phyloP scores from a whole-genome alignment of 225 moss, liverwort and hornwort genomes.

The Takakia lepidozioides region DNA sequence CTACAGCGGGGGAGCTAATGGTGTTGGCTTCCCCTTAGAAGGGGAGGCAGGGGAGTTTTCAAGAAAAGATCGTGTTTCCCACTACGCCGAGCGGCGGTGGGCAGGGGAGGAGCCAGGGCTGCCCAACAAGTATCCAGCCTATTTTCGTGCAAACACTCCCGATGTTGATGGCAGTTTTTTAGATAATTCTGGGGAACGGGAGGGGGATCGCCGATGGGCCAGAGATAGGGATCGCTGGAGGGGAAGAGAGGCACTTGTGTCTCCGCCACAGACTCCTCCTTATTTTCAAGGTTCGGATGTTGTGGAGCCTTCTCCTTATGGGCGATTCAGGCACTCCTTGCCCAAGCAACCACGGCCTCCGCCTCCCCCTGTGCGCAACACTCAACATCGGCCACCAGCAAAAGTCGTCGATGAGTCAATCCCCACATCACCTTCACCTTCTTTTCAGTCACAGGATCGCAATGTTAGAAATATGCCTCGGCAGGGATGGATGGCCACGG shows the following conservation, averaged over 20 bases:
- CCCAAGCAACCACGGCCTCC: constrained; percentile 87
- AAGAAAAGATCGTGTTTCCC: constrained; percentile 33
- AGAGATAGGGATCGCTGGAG: constrained; percentile 88
- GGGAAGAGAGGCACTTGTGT: constrained; percentile 56
- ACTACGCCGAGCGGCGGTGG: constrained; percentile 71
- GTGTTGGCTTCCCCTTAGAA: constrained; percentile 27
- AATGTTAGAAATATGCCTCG: constrained; percentile 19
- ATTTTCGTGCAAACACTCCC: constrained; percentile 52
- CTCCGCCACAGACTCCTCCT: constrained; percentile 75
- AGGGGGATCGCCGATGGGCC: constrained; percentile 88
- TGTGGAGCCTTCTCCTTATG: constrained; percentile 56
- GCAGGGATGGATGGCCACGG: constrained; percentile 34
- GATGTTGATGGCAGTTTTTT: constrained; percentile 55
- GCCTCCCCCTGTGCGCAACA: constrained; percentile 67
- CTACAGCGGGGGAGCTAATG: constrained; percentile 30
- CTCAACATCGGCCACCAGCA: constrained; percentile 42
- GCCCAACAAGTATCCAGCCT: constrained; percentile 45
- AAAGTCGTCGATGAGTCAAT: no score
- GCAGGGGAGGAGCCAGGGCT: constrained; percentile 48
- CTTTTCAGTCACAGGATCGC: no score
- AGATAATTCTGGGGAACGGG: constrained; percentile 69
- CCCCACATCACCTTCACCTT: no score
- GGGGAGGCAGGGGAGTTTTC: constrained; percentile 38
- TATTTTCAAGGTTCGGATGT: constrained; percentile 67
- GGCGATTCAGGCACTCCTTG: constrained; percentile 72